Evolutionary conservation across 2,329 filamentous ascomycete species (phyloP).

Genomic region (Dactylellina drechsleri): DNA sequence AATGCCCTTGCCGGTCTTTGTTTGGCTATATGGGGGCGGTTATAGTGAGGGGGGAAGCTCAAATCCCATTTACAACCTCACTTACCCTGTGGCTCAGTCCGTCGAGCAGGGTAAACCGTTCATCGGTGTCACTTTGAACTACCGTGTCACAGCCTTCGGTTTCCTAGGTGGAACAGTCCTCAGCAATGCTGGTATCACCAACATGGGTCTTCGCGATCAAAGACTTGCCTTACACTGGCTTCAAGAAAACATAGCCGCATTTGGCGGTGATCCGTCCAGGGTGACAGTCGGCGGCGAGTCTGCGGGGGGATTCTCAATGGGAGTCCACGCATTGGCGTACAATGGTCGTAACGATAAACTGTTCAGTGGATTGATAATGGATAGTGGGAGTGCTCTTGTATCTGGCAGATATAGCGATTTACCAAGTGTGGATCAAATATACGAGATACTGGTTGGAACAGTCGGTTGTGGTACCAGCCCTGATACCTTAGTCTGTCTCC

Average conservation of each 20-base stretch:
- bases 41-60: constrained; percentile 63
- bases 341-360: constrained; percentile 68
- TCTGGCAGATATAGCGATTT: constrained; percentile 72
- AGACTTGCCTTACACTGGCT: constrained; percentile 57
- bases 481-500: constrained; percentile 75
- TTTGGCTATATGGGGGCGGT: constrained; percentile 77
- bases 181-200: constrained; percentile 62
- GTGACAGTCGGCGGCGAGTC: constrained; percentile 58
- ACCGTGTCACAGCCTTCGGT: constrained; percentile 67
- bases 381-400: constrained; percentile 73
- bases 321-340: constrained; percentile 67
- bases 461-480: constrained; percentile 69
- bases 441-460: constrained; percentile 70
- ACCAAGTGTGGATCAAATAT: constrained; percentile 72
- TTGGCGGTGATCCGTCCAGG: constrained; percentile 56
- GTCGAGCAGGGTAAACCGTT: constrained; percentile 64
- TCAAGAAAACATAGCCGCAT: constrained; percentile 55
- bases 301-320: constrained; percentile 56
- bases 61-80: constrained; percentile 61
- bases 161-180: constrained; percentile 67
- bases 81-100: constrained; percentile 58
- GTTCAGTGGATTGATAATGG: constrained; percentile 82
- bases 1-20: constrained; percentile 72
- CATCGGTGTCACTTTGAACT: constrained; percentile 68
- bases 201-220: constrained; percentile 57